Percentiles rank a stretch among this genome's conserved stretches.
Conservation (phyloP, 2,329 filamentous ascomycete genomes). For the Phialocephala sp. region DNA sequence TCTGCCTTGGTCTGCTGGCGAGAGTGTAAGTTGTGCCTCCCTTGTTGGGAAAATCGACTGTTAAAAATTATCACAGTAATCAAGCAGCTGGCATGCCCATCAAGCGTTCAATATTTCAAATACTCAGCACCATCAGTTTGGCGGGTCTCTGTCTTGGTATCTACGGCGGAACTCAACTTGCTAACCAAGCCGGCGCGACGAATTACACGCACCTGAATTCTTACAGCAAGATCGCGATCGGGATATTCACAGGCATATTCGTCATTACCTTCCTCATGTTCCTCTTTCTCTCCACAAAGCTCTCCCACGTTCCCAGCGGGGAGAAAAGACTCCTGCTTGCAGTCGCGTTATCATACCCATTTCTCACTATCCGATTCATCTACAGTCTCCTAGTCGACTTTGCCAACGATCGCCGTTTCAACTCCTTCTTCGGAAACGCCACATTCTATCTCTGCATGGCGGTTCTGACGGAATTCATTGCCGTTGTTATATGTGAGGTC, state of each 20-base stretch:
- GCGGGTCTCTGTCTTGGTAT: constrained; percentile 16
- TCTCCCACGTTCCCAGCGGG: background rate
- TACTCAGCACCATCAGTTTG: background rate
- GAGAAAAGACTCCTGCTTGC: constrained; percentile 7
- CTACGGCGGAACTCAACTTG: constrained; percentile 7
- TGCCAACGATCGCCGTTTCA: constrained; percentile 48
- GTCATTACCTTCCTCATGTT: constrained; percentile 3
- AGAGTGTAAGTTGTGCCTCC: constrained; percentile 20
- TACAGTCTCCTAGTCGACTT: constrained; percentile 51
- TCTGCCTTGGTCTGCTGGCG: constrained; percentile 17
- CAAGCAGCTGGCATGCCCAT: background rate
- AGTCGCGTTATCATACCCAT: constrained; percentile 42
- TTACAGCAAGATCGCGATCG: constrained; percentile 12
- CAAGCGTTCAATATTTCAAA: background rate
- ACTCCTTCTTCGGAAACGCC: constrained; percentile 45
- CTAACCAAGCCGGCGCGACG: background rate
- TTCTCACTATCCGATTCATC: constrained; percentile 53
- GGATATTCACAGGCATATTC: constrained; percentile 11
- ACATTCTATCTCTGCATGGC: constrained; percentile 51
- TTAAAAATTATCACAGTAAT: background rate
- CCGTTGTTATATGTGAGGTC: constrained; percentile 41
- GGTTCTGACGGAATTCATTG: constrained; percentile 54
- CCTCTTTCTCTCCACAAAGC: background rate
- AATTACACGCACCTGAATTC: background rate
- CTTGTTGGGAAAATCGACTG: too few species aligned